Base-by-base conservation (phyloP, 2,329 filamentous ascomycete genomes). In the Colletotrichum spaethianum region DNA sequence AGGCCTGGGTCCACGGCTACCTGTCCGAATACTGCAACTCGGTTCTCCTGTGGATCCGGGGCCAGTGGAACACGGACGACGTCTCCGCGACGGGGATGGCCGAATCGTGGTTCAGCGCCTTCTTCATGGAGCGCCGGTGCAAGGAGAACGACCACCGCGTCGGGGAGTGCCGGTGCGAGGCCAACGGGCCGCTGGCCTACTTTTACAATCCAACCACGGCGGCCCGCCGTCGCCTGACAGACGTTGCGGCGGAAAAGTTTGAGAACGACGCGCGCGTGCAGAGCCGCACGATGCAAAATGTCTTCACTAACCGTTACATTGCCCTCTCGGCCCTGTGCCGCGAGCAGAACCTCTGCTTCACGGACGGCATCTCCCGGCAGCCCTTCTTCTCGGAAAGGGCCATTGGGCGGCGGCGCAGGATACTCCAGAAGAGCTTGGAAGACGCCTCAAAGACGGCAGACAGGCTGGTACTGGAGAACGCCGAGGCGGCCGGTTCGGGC, bases 181-280 rank as follows among this genome's bases (percentile, higher is more conserved):
- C 73, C 31, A 62, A 63, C 67, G 59, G 63, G 18, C 61, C 72
- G 33, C 48, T 63, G 16, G 31, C 31, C 16, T 74, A 63, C 40
- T 48, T 69, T 12, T 74, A 72, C 61, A 74, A 74, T 53, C 72
- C 73, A 16, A 68, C 73, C 33, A 46, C n/a, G 42, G 72, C 72
- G 36, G 56, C 63, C 5, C 67, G 73, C 4, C 48, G 67, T 20
- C 23, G 52, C 55, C 57, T 71, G 28, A 71, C 67, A 20, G 56
- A 73, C 38, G 16, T 44, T 36, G 48, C 57, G 16, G 61, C 60
- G 16, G 28, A 42, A 9, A 44, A 40, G 42, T 36, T 65, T 14
- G 55, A 60, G 46, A 23, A 9, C 44, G 52, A 70, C 33, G 12
- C 28, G 20, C 61, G 56, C 9, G 26, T 60, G 31, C 70, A 55